phyloP scores from a whole-genome alignment of 2,329 filamentous ascomycete genomes.

The Botrytis medusae region DNA sequence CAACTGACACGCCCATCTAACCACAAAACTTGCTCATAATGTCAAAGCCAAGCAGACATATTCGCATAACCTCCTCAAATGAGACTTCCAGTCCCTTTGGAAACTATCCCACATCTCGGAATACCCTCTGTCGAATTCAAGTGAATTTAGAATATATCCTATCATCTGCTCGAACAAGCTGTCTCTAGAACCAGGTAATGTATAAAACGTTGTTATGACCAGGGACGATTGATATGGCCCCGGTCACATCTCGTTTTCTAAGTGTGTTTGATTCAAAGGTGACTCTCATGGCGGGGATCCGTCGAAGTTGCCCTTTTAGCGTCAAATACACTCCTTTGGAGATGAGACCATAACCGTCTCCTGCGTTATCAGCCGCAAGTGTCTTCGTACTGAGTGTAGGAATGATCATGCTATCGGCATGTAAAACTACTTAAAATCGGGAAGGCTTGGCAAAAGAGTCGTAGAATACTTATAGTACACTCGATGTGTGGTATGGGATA shows the following conservation, averaged over 20 bases:
- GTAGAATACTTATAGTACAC: not conserved
- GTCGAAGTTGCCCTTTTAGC: constrained; percentile 46
- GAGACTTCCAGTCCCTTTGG: constrained; percentile 22
- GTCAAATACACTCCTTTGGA: constrained; percentile 48
- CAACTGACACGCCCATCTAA: not conserved
- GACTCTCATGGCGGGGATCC: constrained; percentile 48
- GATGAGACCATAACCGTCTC: constrained; percentile 48
- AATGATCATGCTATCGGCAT: constrained; percentile 49
- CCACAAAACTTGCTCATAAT: not conserved
- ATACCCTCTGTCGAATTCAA: not conserved
- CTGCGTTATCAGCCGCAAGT: constrained; percentile 44
- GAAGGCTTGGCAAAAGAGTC: not conserved
- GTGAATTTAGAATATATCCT: not conserved
- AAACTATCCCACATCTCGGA: not conserved
- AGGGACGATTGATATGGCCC: constrained; percentile 46
- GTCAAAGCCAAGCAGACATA: not conserved
- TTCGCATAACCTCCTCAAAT: not conserved
- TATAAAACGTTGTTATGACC: not conserved
- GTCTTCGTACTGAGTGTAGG: constrained; percentile 52
- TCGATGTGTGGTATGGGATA: not conserved
- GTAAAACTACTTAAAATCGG: constrained; percentile 47
- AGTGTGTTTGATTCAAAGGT: constrained; percentile 48
- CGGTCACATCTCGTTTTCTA: constrained; percentile 46
- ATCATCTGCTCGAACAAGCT: not conserved
- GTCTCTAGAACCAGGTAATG: not conserved